Conservation (phyloP, 2,329 filamentous ascomycete genomes). For the Escovopsis weberi region DNA sequence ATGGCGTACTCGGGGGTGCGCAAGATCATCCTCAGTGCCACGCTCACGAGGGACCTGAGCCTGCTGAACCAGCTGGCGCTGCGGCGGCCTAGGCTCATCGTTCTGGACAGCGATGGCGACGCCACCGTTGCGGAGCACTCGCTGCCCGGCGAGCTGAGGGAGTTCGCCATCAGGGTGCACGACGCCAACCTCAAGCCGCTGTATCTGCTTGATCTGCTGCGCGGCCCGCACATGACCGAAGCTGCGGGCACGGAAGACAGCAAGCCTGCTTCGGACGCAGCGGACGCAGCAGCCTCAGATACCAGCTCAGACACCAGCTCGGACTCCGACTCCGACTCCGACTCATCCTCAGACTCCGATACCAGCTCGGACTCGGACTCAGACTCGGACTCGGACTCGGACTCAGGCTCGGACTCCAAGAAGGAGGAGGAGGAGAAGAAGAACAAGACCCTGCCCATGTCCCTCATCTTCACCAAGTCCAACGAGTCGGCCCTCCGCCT, state of each 20-base stretch:
- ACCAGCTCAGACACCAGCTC: slow-evolving; percentile 23
- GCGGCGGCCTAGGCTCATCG: slow-evolving; percentile 57
- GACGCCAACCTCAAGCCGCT: slow-evolving; percentile 64
- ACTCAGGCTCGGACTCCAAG: slow-evolving; percentile 16
- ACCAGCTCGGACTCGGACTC: slow-evolving; percentile 8
- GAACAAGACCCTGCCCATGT: slow-evolving; percentile 20
- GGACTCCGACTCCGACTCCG: slow-evolving; percentile 13
- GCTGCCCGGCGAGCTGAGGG: slow-evolving; percentile 48
- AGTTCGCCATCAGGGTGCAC: slow-evolving; percentile 53
- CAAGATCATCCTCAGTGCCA: slow-evolving; percentile 82
- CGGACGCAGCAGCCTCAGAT: slow-evolving; percentile 13
- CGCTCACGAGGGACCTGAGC: slow-evolving; percentile 76
- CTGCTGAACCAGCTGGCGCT: slow-evolving; percentile 63
- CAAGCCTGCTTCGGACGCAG: background rate
- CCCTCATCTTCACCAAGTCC: slow-evolving; percentile 79
- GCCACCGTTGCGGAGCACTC: slow-evolving; percentile 30
- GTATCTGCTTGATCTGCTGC: slow-evolving; percentile 66
- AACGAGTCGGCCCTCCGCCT: slow-evolving; percentile 81
- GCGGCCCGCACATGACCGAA: slow-evolving; percentile 33
- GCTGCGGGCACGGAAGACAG: background rate
- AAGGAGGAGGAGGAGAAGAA: background rate
- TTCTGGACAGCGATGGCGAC: slow-evolving; percentile 45
- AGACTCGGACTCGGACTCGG: slow-evolving; percentile 18
- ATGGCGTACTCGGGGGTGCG: slow-evolving; percentile 42
- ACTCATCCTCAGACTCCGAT: slow-evolving; percentile 9